A percentile compares a stretch with the other conserved stretches of the same genome.
Evolutionary conservation across 2,329 filamentous ascomycete genomes (phyloP).

Genomic region (Spiromastix sp.): DNA sequence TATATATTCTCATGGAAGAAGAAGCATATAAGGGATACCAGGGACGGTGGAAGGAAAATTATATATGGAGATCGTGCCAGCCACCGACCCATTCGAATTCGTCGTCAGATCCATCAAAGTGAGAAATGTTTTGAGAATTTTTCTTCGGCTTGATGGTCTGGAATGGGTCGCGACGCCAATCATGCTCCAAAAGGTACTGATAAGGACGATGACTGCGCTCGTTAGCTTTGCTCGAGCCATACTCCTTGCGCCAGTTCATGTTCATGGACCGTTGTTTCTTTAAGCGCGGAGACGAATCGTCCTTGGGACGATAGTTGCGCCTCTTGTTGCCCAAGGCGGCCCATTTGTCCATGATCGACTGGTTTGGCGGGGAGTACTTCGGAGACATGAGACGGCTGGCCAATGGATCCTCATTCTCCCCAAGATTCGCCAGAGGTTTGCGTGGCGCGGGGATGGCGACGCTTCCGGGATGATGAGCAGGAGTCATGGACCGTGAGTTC

Average conservation of each 20-base stretch:
- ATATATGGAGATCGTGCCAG: slow-evolving; percentile 63
- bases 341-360: slow-evolving; percentile 66
- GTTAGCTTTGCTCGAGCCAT: slow-evolving; percentile 27
- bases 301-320: slow-evolving; percentile 51
- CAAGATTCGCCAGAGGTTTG: slow-evolving; percentile 61
- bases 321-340: slow-evolving; percentile 74
- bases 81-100: slow-evolving; percentile 93
- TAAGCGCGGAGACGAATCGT: slow-evolving; percentile 41
- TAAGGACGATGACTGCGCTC: slow-evolving; percentile 20
- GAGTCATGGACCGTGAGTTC: slow-evolving; percentile 34
- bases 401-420: slow-evolving; percentile 50
- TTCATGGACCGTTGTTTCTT: slow-evolving; percentile 35
- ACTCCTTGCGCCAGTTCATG: slow-evolving; percentile 34
- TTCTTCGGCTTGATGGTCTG: slow-evolving; percentile 22
- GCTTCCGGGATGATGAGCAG: slow-evolving; percentile 28
- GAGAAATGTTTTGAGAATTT: slow-evolving; percentile 19
- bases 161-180: slow-evolving; percentile 35
- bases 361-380: slow-evolving; percentile 51
- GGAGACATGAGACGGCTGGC: slow-evolving; percentile 26
- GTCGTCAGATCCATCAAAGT: slow-evolving; percentile 45
- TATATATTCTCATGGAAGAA: slow-evolving; percentile 5
- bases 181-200: slow-evolving; percentile 32
- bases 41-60: slow-evolving; percentile 26
- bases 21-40: slow-evolving; percentile 12
- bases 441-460: slow-evolving; percentile 51